phyloP scores from a whole-genome alignment of 768 basidiomycete genomes.

The Leccinellum rugosiceps region DNA sequence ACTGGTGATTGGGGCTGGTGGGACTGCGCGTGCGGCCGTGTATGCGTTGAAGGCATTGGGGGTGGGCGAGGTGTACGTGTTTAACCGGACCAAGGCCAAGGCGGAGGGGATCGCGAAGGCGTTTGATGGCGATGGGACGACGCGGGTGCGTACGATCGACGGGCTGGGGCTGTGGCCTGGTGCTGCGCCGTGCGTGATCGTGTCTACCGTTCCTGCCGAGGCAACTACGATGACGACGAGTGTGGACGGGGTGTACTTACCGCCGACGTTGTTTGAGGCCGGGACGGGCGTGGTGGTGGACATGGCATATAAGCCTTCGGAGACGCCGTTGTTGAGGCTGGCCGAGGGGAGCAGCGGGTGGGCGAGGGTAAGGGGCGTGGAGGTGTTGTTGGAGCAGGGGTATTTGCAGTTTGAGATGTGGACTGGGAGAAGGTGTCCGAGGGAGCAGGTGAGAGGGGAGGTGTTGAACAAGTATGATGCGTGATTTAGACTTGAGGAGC shows the following conservation, averaged over 20 bases:
- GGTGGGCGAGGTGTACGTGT: constrained; percentile 72
- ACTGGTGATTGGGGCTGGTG: constrained; percentile 92
- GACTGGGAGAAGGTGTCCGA: constrained; percentile 68
- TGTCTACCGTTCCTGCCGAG: constrained; percentile 84
- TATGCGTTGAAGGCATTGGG: constrained; percentile 78
- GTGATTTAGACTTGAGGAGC: neutral
- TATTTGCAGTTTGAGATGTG: constrained; percentile 81
- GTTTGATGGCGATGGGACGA: constrained; percentile 44
- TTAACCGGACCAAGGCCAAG: constrained; percentile 77
- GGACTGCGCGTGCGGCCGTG: constrained; percentile 91
- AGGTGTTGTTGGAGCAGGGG: constrained; percentile 86
- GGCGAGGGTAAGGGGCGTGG: constrained; percentile 73
- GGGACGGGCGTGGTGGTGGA: constrained; percentile 81
- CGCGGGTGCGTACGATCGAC: constrained; percentile 58
- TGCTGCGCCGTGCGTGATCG: constrained; percentile 64
- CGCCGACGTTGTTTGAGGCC: constrained; percentile 52
- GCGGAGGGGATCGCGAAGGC: constrained; percentile 64
- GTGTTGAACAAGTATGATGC: constrained; percentile 47
- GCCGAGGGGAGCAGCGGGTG: constrained; percentile 59
- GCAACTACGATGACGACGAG: constrained; percentile 40
- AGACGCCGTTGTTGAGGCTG: constrained; percentile 74
- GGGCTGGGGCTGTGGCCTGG: constrained; percentile 54
- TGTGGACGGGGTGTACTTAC: constrained; percentile 44
- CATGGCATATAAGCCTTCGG: constrained; percentile 89
- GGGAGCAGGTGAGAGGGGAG: constrained; percentile 39